Percentiles rank a stretch among this genome's conserved stretches.
phyloP scores from a whole-genome alignment of 2,329 filamentous ascomycete genomes.

The Meredithiella fracta region DNA sequence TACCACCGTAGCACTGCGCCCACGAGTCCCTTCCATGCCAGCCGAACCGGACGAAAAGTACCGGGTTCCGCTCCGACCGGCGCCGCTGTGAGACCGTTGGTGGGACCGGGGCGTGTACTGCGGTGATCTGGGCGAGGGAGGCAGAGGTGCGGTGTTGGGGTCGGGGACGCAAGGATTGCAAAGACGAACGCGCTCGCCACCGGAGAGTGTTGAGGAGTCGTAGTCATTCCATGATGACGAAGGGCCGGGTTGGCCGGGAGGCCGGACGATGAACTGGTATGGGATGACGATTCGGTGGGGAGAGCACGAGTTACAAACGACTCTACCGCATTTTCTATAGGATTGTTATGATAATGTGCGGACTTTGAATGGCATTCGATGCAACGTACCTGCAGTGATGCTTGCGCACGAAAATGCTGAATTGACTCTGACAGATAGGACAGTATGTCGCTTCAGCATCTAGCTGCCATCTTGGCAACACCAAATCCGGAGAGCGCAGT shows the following conservation, averaged over 20 bases:
- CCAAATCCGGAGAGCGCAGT: constrained; percentile 25
- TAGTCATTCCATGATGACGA: constrained; percentile 1
- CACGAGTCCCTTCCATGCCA: constrained; percentile 18
- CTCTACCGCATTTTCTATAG: constrained; percentile 68
- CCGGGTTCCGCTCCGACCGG: constrained; percentile 18
- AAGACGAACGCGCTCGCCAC: constrained; percentile 41
- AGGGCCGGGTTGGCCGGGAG: constrained; percentile 30
- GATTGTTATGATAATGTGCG: constrained; percentile 1
- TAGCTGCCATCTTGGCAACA: constrained; percentile 71
- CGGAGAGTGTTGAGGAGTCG: constrained; percentile 19
- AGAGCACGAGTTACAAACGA: constrained; percentile 80
- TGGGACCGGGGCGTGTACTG: constrained; percentile 25
- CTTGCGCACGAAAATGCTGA: constrained; percentile 73
- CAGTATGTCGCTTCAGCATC: constrained; percentile 69
- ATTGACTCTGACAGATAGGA: constrained; percentile 65
- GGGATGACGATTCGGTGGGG: constrained; percentile 92
- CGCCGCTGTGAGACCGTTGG: constrained; percentile 30
- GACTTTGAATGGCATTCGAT: not conserved
- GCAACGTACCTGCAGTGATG: constrained; percentile 68
- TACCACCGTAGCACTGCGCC: constrained; percentile 36
- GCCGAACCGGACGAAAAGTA: constrained; percentile 9
- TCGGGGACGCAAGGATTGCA: constrained; percentile 48
- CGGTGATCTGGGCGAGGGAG: constrained; percentile 19
- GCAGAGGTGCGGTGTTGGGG: constrained; percentile 41
- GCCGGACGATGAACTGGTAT: constrained; percentile 77